These are phyloP conservation scores for Pyrenophora teres DNA, from an alignment of 2,329 filamentous ascomycete genomes.

Conservation along the genomic window DNA sequence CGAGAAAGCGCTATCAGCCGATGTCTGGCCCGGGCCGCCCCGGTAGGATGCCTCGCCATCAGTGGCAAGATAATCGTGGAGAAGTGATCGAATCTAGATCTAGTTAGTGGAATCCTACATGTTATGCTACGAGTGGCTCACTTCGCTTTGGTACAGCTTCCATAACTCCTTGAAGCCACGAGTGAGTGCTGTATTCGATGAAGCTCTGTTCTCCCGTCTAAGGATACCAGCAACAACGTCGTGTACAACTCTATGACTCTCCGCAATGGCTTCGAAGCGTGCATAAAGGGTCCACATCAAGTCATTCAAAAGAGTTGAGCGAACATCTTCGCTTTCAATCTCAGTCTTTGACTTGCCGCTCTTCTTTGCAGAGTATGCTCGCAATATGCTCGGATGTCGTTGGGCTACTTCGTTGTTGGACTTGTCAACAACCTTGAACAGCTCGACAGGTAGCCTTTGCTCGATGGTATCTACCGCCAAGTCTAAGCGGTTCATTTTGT, in stretches of 20 bases:
- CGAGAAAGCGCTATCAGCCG: constrained; percentile 58
- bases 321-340: constrained; percentile 71
- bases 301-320: constrained; percentile 85
- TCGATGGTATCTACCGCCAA: constrained; percentile 88
- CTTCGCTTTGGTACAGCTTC: constrained; percentile 95
- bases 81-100: constrained; percentile 73
- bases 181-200: constrained; percentile 66
- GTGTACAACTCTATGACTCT: constrained; percentile 91
- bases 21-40: constrained; percentile 56
- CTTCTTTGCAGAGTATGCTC: constrained; percentile 55
- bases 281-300: constrained; percentile 90
- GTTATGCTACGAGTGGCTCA: constrained; percentile 10
- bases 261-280: constrained; percentile 95
- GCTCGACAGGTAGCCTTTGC: constrained; percentile 87
- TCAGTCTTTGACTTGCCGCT: constrained; percentile 64
- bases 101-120: constrained; percentile 1
- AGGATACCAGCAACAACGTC: constrained; percentile 88
- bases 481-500: constrained; percentile 85
- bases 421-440: constrained; percentile 92
- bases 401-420: constrained; percentile 93
- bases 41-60: constrained; percentile 74
- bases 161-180: constrained; percentile 95
- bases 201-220: constrained; percentile 71
- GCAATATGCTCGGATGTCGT: constrained; percentile 82
- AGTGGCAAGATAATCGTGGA: constrained; percentile 95